A percentile compares a stretch with the other conserved stretches of the same genome.
These are phyloP conservation scores for Glomus cerebriforme DNA, from an alignment of 192 early-diverging fungal species.

Conservation along the genomic window DNA sequence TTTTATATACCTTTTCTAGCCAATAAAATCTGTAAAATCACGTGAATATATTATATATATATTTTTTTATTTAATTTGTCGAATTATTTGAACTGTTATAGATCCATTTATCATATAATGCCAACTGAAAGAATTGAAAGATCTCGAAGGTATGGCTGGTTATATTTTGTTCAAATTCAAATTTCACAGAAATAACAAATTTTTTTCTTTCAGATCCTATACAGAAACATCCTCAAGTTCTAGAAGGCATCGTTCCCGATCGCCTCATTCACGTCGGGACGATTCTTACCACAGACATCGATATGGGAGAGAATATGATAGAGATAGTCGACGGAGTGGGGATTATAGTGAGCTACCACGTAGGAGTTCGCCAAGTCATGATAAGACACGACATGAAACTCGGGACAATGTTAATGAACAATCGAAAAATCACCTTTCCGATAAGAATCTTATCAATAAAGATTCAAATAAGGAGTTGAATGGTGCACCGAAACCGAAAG, in stretches of 20 bases:
- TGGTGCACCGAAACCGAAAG: conserved; percentile 33
- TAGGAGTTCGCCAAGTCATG: neutral
- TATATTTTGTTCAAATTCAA: neutral
- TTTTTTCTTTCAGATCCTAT: neutral
- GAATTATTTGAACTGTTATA: no score
- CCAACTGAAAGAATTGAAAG: conserved; percentile 23
- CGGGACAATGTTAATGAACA: conserved; percentile 25
- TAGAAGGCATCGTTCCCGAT: conserved; percentile 20
- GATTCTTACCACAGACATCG: conserved; percentile 4
- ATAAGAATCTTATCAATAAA: conserved; percentile 29
- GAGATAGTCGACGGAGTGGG: conserved; percentile 18
- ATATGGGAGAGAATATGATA: conserved; percentile 28
- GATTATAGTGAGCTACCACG: conserved; percentile 7
- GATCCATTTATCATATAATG: neutral
- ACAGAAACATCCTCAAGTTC: neutral
- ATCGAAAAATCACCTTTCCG: neutral
- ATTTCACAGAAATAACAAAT: neutral
- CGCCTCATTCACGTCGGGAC: conserved; percentile 3
- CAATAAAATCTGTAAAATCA: no score
- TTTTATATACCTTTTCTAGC: no score
- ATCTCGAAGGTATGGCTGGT: conserved; percentile 7
- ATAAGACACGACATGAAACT: conserved; percentile 5
- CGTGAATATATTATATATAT: no score
- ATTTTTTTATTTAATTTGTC: no score
- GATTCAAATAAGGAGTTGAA: conserved; percentile 12